Percentiles rank a stretch among this genome's conserved stretches.
phyloP scores from a whole-genome alignment of 352 stramenopile genomes.

The Plasmopara halstedii region DNA sequence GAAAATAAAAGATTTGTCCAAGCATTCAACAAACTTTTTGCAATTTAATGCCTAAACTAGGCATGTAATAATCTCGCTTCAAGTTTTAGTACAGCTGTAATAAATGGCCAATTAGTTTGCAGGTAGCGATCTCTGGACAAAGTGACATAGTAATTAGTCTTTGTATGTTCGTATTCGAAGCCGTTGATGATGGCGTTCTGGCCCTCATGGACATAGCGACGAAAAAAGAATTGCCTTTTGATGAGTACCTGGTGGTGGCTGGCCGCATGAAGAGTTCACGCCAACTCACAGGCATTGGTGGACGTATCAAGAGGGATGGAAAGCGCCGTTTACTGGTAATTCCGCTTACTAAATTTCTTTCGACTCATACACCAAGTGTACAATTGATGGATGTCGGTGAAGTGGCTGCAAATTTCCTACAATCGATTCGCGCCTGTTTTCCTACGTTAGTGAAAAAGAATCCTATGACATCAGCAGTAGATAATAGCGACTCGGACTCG shows the following conservation, averaged over 20 bases:
- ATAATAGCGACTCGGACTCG: constrained; percentile 32
- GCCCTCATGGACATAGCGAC: constrained; percentile 28
- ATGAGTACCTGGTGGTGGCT: constrained; percentile 48
- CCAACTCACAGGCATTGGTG: constrained; percentile 57
- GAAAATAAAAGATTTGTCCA: too few relatives aligned
- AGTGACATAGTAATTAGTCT: too few relatives aligned
- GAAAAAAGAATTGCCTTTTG: constrained; percentile 47
- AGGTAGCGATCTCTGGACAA: too few relatives aligned
- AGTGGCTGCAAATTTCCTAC: constrained; percentile 39
- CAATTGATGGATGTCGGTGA: constrained; percentile 59
- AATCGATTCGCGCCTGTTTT: constrained; percentile 52
- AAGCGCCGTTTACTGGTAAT: constrained; percentile 43
- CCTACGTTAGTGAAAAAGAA: constrained; percentile 53
- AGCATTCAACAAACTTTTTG: too few relatives aligned
- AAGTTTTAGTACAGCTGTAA: too few relatives aligned
- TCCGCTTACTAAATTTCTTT: constrained; percentile 20
- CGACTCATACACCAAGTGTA: constrained; percentile 10
- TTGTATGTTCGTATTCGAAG: constrained; percentile 56
- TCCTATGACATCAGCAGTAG: constrained; percentile 19
- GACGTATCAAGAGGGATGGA: constrained; percentile 36
- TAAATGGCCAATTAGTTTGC: too few relatives aligned
- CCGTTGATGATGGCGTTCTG: constrained; percentile 10
- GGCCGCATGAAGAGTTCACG: constrained; percentile 24
- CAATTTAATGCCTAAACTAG: too few relatives aligned
- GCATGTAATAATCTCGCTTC: too few relatives aligned